A percentile compares a stretch with the other conserved stretches of the same genome.
Conservation (phyloP, 768 basidiomycete genomes). For the Suillus cothurnatus region DNA sequence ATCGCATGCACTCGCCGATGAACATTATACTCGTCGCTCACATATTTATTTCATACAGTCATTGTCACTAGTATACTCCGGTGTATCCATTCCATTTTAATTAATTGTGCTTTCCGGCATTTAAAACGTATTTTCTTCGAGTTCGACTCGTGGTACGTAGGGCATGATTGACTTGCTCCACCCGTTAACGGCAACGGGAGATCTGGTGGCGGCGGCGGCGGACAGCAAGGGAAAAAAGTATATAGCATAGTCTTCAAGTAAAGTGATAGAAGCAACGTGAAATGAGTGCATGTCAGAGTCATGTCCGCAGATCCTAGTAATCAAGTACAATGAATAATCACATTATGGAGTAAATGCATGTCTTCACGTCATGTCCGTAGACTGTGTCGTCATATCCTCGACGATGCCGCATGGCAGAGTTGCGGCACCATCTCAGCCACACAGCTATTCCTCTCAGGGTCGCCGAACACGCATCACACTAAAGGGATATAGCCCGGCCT, state of each 20-base stretch:
- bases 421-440: slow-evolving; percentile 27
- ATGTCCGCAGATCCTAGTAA: slow-evolving; percentile 26
- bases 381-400: slow-evolving; percentile 32
- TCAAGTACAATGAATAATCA: background rate
- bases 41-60: slow-evolving; percentile 6
- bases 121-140: background rate
- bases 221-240: slow-evolving; percentile 1
- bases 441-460: slow-evolving; percentile 26
- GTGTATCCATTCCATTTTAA: slow-evolving; percentile 3
- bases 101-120: background rate
- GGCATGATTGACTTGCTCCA: background rate
- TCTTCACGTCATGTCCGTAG: slow-evolving; percentile 24
- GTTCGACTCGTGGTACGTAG: background rate
- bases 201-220: background rate
- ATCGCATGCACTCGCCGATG: slow-evolving; percentile 15
- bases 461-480: slow-evolving; percentile 37
- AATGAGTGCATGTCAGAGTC: slow-evolving; percentile 18
- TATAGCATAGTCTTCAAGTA: background rate
- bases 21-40: background rate
- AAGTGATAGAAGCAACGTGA: background rate
- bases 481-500: slow-evolving; percentile 86
- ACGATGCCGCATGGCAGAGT: slow-evolving; percentile 33
- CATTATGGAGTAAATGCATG: slow-evolving; percentile 15
- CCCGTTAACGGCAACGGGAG: background rate
- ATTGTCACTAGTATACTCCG: background rate